Percentiles rank a stretch among this genome's conserved stretches.
Conservation (phyloP, 75 land plant species). For the Adiantum capillusveneris region DNA sequence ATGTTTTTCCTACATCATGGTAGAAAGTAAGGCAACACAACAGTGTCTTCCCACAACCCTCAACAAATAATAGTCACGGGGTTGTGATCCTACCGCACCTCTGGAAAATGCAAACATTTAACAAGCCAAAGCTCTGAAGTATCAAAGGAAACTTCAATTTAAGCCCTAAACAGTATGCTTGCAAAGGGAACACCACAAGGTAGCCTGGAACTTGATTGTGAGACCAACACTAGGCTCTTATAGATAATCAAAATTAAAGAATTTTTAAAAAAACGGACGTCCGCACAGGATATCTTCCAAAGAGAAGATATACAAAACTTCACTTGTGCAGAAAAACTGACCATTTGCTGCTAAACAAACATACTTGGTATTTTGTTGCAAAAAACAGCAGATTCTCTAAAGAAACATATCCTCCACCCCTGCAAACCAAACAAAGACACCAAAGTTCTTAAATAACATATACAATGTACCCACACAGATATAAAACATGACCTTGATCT, state of each 20-base stretch:
- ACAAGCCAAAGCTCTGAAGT: too few species aligned
- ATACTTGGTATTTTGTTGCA: slow-evolving; percentile 67
- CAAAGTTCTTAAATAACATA: neutral
- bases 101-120: too few species aligned
- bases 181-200: too few species aligned
- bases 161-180: too few species aligned
- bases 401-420: slow-evolving; percentile 84
- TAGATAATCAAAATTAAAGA: neutral
- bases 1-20: too few species aligned
- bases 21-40: too few species aligned
- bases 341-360: neutral
- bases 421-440: slow-evolving; percentile 11
- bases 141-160: too few species aligned
- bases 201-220: too few species aligned
- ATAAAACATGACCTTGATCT: neutral
- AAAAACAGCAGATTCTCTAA: slow-evolving; percentile 83
- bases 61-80: too few species aligned
- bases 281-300: neutral
- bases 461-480: neutral
- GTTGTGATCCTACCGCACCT: too few species aligned
- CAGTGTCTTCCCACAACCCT: too few species aligned
- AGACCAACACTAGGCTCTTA: neutral
- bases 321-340: neutral
- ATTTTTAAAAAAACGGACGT: neutral
- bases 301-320: neutral